Evolutionary conservation across 2,329 filamentous ascomycete species (phyloP).

Genomic region (Pestalotiopsis fici): DNA sequence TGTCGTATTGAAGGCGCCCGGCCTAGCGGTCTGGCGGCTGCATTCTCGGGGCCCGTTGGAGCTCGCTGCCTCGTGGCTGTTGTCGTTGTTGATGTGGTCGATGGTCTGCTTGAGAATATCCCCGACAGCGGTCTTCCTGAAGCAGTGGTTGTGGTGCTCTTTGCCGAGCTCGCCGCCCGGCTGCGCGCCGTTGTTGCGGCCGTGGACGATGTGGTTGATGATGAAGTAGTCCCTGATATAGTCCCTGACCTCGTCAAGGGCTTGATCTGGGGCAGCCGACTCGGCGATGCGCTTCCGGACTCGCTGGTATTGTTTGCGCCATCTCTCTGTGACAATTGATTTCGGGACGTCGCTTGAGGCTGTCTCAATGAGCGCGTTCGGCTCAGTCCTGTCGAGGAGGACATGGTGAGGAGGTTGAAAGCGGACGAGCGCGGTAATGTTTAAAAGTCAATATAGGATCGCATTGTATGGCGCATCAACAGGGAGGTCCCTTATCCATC

Average conservation of each 20-base stretch:
- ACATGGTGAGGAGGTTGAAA: slow-evolving; percentile 31
- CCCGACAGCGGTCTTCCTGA: slow-evolving; percentile 8
- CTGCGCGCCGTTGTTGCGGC: not conserved
- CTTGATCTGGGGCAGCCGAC: slow-evolving; percentile 48
- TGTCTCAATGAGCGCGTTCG: slow-evolving; percentile 52
- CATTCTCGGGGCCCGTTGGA: slow-evolving; percentile 16
- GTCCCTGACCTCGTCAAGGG: slow-evolving; percentile 37
- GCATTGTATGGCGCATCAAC: not conserved
- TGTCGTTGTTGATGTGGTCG: not conserved
- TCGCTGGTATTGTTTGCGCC: slow-evolving; percentile 21
- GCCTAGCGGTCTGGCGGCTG: slow-evolving; percentile 22
- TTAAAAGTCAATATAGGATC: not conserved
- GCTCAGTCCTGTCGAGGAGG: slow-evolving; percentile 38
- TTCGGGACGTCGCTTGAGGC: slow-evolving; percentile 25
- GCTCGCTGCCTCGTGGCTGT: not conserved
- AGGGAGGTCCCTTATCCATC: not conserved
- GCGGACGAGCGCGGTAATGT: slow-evolving; percentile 7
- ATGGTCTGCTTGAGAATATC: slow-evolving; percentile 3
- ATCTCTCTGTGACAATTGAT: slow-evolving; percentile 15
- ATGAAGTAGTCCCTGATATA: slow-evolving; percentile 14
- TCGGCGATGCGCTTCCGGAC: slow-evolving; percentile 45
- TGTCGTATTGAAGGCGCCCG: slow-evolving; percentile 26
- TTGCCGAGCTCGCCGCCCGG: slow-evolving; percentile 1
- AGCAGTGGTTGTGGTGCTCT: not conserved
- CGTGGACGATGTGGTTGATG: slow-evolving; percentile 16